Base-by-base conservation (phyloP, 2,329 filamentous ascomycete genomes). In the Colletotrichum chrysophilum region DNA sequence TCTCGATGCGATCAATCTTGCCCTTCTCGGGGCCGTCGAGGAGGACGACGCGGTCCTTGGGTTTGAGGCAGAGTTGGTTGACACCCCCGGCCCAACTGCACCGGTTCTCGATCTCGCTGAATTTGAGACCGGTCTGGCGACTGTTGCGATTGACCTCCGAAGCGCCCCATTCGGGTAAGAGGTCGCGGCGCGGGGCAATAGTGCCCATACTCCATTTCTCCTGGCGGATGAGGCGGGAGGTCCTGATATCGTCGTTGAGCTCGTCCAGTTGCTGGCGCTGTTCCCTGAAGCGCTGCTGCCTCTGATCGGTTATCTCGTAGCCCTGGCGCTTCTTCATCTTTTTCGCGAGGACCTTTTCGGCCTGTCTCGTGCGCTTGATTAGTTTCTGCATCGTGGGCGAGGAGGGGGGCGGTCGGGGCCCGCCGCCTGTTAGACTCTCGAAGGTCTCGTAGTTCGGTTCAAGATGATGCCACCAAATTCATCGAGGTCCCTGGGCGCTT, bases 141-240 rank as follows among this genome's bases (percentile, higher is more conserved):
- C 82, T 80, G 26, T 81, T 80, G 75, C 86, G 84, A 36, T 81
- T 80, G 72, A 85, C 76, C 71, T 79, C 76, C 10, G 81, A 74
- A 77, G 85, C 56, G 77, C 93, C 95, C 81, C 92, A 94, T 30
- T 85, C 87, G 79, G 89, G 86, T 76, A 93, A 94, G 52, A 93
- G 86, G 84, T 97, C 94, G 80, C 93, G 90, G 82, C 93, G 93
- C 3, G 96, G 96, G 4, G 95, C 93, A 78, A 98, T 82, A 10
- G 94, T 91, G 0, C 96, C 96, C 78, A 95, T 85, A 77, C 93
- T 87, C 92, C 94, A 98, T 83, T 96, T 93, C 82, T 98, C 94
- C 76, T 89, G 90, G 69, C 94, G 90, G 66, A 89, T 88, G 78
- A 87, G 82, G 38, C 86, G 85, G 61, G 88, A 87, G 26, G 79